These are phyloP conservation scores for Starmerella vaccinii DNA, from an alignment of 805 yeast genomes.

Conservation along the genomic window DNA sequence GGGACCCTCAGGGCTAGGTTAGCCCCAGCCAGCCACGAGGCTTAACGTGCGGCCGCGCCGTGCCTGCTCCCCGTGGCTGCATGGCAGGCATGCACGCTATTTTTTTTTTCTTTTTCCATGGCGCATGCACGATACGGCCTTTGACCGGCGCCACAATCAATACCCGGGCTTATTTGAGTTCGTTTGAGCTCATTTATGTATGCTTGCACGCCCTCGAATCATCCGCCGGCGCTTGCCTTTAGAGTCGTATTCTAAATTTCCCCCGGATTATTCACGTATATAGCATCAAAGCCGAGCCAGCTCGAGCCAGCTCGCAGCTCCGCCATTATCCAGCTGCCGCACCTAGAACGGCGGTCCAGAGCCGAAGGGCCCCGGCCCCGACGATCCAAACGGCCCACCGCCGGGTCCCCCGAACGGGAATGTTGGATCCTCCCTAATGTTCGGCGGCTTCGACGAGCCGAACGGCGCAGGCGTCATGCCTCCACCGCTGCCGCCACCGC, in stretches of 20 bases:
- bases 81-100: neutral
- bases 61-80: neutral
- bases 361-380: neutral
- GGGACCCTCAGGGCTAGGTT: neutral
- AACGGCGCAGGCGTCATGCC: conserved; percentile 31
- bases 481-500: neutral
- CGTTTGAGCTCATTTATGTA: too few species aligned
- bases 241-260: too few species aligned
- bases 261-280: too few species aligned
- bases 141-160: too few species aligned
- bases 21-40: conserved; percentile 2
- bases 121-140: too few species aligned
- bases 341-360: neutral
- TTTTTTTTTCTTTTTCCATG: too few species aligned
- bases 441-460: conserved; percentile 12
- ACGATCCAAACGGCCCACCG: neutral
- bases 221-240: too few species aligned
- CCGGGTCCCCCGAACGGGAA: conserved; percentile 22
- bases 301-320: too few species aligned
- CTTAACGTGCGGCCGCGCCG: neutral
- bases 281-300: too few species aligned
- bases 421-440: conserved; percentile 34
- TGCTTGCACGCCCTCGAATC: too few species aligned
- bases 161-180: too few species aligned
- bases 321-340: too few species aligned